A percentile compares a stretch with the other conserved stretches of the same genome.
phyloP scores from a whole-genome alignment of 2,329 filamentous ascomycete genomes.

The Aspergillus thermomutatus region DNA sequence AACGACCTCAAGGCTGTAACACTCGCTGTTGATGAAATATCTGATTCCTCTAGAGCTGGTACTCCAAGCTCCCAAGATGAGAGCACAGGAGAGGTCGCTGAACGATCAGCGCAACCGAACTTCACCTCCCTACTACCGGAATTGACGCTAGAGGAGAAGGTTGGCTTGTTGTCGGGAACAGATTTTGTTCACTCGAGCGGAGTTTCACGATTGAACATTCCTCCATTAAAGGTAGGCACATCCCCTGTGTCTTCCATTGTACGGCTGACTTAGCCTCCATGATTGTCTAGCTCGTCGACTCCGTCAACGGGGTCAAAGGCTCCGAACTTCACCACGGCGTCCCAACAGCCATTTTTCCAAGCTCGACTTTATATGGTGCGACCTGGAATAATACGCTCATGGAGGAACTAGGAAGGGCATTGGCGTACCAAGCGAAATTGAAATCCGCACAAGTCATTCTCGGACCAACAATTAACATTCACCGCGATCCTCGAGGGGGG shows the following conservation, averaged over 20 bases:
- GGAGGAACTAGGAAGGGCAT: neutral
- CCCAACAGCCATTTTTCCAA: conserved; percentile 1
- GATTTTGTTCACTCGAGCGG: conserved; percentile 3
- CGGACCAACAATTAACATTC: conserved; percentile 13
- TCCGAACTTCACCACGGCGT: neutral
- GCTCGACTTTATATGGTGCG: neutral
- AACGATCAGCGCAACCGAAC: too few relatives aligned
- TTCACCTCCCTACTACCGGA: too few relatives aligned
- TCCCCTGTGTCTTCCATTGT: too few relatives aligned
- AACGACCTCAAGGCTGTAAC: too few relatives aligned
- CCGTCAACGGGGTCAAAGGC: neutral
- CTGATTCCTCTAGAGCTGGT: too few relatives aligned
- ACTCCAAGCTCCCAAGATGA: too few relatives aligned
- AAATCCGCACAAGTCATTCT: conserved; percentile 12
- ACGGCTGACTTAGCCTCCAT: too few relatives aligned
- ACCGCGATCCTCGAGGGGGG: conserved; percentile 13
- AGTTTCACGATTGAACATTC: conserved; percentile 5
- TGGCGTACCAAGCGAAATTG: conserved; percentile 4
- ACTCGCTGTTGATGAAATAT: too few relatives aligned
- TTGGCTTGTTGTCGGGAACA: conserved; percentile 6
- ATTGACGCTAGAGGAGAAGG: conserved; percentile 7
- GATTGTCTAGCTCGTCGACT: neutral
- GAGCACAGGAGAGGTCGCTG: too few relatives aligned
- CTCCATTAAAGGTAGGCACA: too few relatives aligned
- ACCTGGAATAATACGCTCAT: neutral